Base-by-base conservation (phyloP, 2,329 filamentous ascomycete species). In the Chaetothyriales sp. region DNA sequence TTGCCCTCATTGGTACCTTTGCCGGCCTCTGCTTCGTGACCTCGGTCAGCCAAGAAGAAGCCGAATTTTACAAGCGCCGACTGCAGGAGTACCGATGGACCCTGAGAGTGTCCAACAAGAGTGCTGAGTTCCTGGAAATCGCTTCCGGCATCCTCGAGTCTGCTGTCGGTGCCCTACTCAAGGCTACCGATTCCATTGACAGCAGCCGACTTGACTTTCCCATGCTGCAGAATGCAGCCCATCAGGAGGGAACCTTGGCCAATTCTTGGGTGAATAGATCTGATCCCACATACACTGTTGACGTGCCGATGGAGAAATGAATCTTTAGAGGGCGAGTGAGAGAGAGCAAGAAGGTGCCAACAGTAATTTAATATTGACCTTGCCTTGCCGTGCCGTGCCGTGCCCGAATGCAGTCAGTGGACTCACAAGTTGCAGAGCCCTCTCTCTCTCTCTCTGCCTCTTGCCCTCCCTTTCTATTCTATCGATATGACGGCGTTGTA, bases 11-110 rank as follows among this genome's bases (percentile, higher is more conserved):
- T 61, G 89, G 88, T 50, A 95, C 89, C 0, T 96, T 96, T 64
- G 90, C 58, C 1, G 80, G 85, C 12, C 73, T 96, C 9, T 76
- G 96, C 2, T 90, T 87, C 79, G 87, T 89, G 8, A 95, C 89
- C 0, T 86, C 86, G 0, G 87, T 87, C 0, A 87, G 85, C 0
- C 76, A 80, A 47, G 88, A 95, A 64, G 90, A 96, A 66, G 86
- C 86, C 0, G 86, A 92, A 28, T 96, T 94, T 75, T 98, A 96
- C 68, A 80, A 86, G 39, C 77, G 85, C 10, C 75, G 90, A 1
- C 69, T 96, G 19, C 82, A 81, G 53, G 90, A 98, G 68, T 96
- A 95, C 64, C 79, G 87, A 47, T 98, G 90, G 90, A 95, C 90
- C 8, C 73, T 96, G 50, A 84, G 83, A 7, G 89, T 96, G 46